Evolutionary conservation across 2,329 filamentous ascomycete genomes (phyloP).

Genomic region (Exophiala sp.): DNA sequence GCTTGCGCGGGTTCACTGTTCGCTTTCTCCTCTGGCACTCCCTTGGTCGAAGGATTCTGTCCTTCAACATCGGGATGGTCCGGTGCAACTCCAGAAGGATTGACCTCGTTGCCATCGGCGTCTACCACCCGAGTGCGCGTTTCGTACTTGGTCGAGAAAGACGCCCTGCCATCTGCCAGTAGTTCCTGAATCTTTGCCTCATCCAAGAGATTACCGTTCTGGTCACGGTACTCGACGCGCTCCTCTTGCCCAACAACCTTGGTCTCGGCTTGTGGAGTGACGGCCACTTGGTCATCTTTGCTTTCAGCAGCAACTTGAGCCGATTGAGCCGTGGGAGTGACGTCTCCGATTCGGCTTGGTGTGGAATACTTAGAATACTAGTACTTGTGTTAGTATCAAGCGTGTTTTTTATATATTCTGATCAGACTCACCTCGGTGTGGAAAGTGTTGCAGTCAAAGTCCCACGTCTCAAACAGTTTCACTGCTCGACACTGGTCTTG

Average conservation of each 20-base stretch:
- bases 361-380: conserved; percentile 38
- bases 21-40: conserved; percentile 38
- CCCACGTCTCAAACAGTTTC: conserved; percentile 86
- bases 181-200: conserved; percentile 78
- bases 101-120: conserved; percentile 72
- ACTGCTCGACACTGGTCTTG: conserved; percentile 78
- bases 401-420: neutral
- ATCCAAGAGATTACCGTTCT: conserved; percentile 83
- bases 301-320: conserved; percentile 19
- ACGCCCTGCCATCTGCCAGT: conserved; percentile 73
- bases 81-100: conserved; percentile 42
- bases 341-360: conserved; percentile 12
- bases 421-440: conserved; percentile 69
- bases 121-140: conserved; percentile 86
- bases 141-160: conserved; percentile 93
- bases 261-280: conserved; percentile 35
- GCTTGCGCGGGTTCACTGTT: conserved; percentile 31
- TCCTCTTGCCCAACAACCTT: conserved; percentile 61
- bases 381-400: conserved; percentile 9
- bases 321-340: conserved; percentile 23
- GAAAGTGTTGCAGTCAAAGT: conserved; percentile 98
- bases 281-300: conserved; percentile 29
- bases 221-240: conserved; percentile 89
- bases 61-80: conserved; percentile 58
- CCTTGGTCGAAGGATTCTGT: conserved; percentile 53